Base-by-base conservation (phyloP, 257 asterid genomes). In the Plantago major region DNA sequence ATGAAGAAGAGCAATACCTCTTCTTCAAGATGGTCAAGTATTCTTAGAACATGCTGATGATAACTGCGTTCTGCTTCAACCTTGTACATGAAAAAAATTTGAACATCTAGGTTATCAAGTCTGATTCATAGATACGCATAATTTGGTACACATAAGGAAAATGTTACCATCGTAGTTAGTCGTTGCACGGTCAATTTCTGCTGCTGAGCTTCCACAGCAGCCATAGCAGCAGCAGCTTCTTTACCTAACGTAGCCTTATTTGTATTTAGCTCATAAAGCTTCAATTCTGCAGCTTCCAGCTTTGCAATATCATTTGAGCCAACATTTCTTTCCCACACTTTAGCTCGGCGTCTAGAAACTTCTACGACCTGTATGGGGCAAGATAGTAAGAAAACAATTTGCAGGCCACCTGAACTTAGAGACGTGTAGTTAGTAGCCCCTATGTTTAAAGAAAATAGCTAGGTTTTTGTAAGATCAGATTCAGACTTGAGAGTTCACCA, bases 11-110 rank as follows among this genome's bases (percentile, higher is more conserved):
- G 62, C 28, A 71, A 49, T 74, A 88, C 96, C 88, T 88, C 87
- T 11, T 69, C 80, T 60, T 85, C 91, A 42, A 84, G 91, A 74
- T 79, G 85, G 76, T 81, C 79, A n/a, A 88, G 91, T 64, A 88
- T 77, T 67, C 78, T 74, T 11, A 82, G 73, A 46, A 82, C 82
- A 33, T 67, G 81, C 56, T 67, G 81, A 70, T 84, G 96, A 75
- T 88, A 81, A 64, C 64, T 65, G 62, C 75, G 75, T 71, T 88
- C 94, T 5, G 84, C 87, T 74, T 85, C 96, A 54, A 82, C 91
- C 96, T 83, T 75, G 67, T 58, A 19, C 15, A 48, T 55, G 17
- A 49, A 62, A 11, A 42, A 42, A 55, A 60, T 8, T 63, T 15
- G 44, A 58, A 13, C 37, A 3, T 16, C 65, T 55, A 68, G 60